Base-by-base conservation (phyloP, 2,329 filamentous ascomycete species). In the Aspergillus sp. region DNA sequence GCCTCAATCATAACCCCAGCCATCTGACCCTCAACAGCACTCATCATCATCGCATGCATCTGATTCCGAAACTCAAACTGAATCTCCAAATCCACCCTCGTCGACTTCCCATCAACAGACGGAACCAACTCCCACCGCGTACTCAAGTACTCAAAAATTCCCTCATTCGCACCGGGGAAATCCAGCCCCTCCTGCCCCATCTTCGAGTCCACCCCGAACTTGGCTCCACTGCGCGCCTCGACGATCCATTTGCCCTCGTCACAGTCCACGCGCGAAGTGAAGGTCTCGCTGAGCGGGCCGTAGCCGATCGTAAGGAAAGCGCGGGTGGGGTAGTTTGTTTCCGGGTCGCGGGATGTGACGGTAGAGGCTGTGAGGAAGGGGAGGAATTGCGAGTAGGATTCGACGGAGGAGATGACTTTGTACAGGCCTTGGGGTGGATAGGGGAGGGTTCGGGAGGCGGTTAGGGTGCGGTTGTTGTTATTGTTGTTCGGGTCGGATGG, bases 1-100 rank as follows among this genome's bases (percentile, higher is more conserved):
- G 93, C 91, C 65, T 88, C 83, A 52, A 97, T 86, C 90, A 98
- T 95, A 51, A 86, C 76, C 4, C 82, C 83, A 1, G 89, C 91
- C 50, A 96, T 82, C 68, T 88, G 89, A 29, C 88, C 85, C 52
- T 89, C 88, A 26, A 93, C 83, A 30, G 87, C 85, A 32, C 82
- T 78, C 63, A 90, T 93, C 61, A 96, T 74, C 13, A 86, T 82
- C 34, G 83, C 84, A 70, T 96, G 94, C 44, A 95, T 65, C n/a
- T 90, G 88, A 67, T 90, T 97, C 55, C 81, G 77, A 64, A 98
- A 96, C 65, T 85, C 81, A 64, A 90, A 96, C 50, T 83, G 79
- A 54, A 98, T 84, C 44, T 76, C 74, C 54, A 98, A 69, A 54
- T 79, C 76, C 10, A 97, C 88, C 56, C 86, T 79, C 5, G 89